A percentile compares a stretch with the other conserved stretches of the same genome.
Evolutionary conservation across 495 filamentous ascomycete species (phyloP).

Genomic region (Paragyromitra xinjiangensis): DNA sequence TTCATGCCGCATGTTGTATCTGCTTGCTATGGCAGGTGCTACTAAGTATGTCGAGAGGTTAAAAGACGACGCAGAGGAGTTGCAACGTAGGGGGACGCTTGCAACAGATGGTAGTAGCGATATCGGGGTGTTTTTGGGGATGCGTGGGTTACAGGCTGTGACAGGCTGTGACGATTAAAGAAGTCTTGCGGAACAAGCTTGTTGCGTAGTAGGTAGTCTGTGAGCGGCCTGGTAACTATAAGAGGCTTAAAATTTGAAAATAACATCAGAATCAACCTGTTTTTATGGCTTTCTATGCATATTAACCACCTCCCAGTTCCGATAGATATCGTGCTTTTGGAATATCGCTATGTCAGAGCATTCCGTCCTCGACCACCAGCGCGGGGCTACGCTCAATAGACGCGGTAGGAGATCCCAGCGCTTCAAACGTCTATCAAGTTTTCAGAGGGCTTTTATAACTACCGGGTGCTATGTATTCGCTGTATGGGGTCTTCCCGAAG

Average conservation of each 20-base stretch:
- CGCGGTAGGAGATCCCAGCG: too few species aligned
- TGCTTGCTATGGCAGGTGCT: slow-evolving; percentile 11
- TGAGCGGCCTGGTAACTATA: background rate
- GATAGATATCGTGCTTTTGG: too few species aligned
- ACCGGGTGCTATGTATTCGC: too few species aligned
- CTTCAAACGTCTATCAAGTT: too few species aligned
- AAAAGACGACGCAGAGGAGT: background rate
- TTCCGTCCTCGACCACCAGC: too few species aligned
- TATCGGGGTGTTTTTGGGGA: slow-evolving; percentile 3
- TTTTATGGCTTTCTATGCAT: too few species aligned
- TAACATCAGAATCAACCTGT: too few species aligned
- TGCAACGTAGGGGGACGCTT: background rate
- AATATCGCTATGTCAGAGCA: too few species aligned
- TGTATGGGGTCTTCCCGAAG: too few species aligned
- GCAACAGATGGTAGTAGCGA: slow-evolving; percentile 1
- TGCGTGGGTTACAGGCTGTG: background rate
- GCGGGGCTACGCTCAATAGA: too few species aligned
- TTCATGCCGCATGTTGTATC: slow-evolving; percentile 2
- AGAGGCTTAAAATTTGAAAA: background rate
- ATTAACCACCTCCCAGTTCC: too few species aligned
- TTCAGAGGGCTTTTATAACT: too few species aligned
- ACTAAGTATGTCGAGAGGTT: slow-evolving; percentile 9
- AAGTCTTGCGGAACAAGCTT: background rate
- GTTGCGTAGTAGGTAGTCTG: background rate
- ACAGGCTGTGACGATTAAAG: background rate